phyloP scores from a whole-genome alignment of 257 asterid species.

The Solanum phureja region DNA sequence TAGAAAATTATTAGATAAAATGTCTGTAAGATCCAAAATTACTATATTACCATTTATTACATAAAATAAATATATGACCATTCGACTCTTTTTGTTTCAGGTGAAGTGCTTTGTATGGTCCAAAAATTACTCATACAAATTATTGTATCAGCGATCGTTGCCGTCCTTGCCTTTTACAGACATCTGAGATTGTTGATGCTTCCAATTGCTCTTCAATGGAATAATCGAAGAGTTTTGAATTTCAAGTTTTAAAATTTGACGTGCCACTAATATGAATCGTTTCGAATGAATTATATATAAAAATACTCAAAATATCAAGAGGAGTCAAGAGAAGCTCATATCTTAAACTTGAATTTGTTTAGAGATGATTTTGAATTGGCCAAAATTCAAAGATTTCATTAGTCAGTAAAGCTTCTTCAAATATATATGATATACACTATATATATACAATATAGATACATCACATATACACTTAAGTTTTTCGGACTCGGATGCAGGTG shows the following conservation, averaged over 20 bases:
- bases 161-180: not conserved
- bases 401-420: not conserved
- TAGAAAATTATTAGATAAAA: not conserved
- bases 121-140: not conserved
- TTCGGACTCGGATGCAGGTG: accelerated
- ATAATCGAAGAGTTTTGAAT: not conserved
- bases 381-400: too few relatives aligned
- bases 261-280: not conserved
- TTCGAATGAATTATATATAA: too few relatives aligned
- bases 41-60: not conserved
- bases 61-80: not conserved
- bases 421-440: too few relatives aligned
- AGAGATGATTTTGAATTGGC: not conserved
- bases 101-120: not conserved
- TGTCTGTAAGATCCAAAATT: not conserved
- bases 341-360: too few relatives aligned
- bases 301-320: too few relatives aligned
- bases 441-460: too few relatives aligned
- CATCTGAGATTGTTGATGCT: not conserved
- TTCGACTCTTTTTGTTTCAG: not conserved
- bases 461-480: too few relatives aligned
- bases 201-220: not conserved
- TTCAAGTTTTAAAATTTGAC: not conserved
- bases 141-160: not conserved
- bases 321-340: not conserved